Percentiles rank a stretch among this genome's conserved stretches.
Conservation (phyloP, 1,284 basidiomycete species). For the Melampsora larici-populina region DNA sequence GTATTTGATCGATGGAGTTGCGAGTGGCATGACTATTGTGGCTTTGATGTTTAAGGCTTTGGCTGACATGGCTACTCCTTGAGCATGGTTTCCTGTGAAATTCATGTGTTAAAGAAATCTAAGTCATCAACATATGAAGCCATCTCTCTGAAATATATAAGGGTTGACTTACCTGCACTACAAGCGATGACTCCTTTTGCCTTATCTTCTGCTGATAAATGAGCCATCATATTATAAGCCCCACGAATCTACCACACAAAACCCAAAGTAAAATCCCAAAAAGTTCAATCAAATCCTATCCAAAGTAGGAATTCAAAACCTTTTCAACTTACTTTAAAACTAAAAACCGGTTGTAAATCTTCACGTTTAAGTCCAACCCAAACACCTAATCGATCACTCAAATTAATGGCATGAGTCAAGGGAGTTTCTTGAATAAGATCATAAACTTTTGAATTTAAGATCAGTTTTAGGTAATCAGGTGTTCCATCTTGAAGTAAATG, state of each 20-base stretch:
- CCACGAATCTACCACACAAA: slow-evolving; percentile 70
- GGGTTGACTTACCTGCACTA: slow-evolving; percentile 77
- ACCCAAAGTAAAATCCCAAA: not conserved
- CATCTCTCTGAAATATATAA: no score
- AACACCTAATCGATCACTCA: slow-evolving; percentile 82
- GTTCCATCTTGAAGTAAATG: slow-evolving; percentile 66
- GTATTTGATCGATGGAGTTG: slow-evolving; percentile 94
- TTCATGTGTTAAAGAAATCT: no score
- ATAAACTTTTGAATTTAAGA: slow-evolving; percentile 89
- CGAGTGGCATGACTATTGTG: slow-evolving; percentile 96
- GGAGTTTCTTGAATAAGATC: slow-evolving; percentile 90
- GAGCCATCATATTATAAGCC: slow-evolving; percentile 98
- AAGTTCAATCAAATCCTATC: not conserved
- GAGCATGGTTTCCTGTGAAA: slow-evolving; percentile 84
- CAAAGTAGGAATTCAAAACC: not conserved
- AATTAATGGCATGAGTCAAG: slow-evolving; percentile 75
- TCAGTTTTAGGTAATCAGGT: slow-evolving; percentile 90
- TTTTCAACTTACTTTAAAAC: slow-evolving; percentile 68
- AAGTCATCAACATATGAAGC: no score
- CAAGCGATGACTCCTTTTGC: slow-evolving; percentile 98
- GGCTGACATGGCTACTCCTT: slow-evolving; percentile 94
- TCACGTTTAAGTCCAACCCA: slow-evolving; percentile 93
- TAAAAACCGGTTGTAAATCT: slow-evolving; percentile 94
- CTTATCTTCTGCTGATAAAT: slow-evolving; percentile 77
- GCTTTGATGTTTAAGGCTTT: slow-evolving; percentile 81